Base-by-base conservation (phyloP, 768 basidiomycete genomes). In the Filobasidium floriforme region DNA sequence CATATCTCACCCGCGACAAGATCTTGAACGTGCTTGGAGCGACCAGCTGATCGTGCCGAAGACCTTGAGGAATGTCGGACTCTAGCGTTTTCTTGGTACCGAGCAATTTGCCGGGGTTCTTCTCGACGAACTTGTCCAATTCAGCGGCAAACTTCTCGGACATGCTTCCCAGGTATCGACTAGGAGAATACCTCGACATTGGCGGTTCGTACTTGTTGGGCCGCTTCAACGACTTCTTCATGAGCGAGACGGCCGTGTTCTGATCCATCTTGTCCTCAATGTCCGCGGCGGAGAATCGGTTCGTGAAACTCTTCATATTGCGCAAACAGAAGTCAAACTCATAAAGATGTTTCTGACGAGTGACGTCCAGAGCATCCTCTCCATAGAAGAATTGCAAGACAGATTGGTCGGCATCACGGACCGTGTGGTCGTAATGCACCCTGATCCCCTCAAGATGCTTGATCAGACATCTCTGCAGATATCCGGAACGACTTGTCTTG, bases 401-500 rank as follows among this genome's bases (percentile, higher is more conserved):
- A 2, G 92, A 89, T 22, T 86, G 85, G 76, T 99, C 96, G 75
- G 89, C 89, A 57, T 94, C 93, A 62, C 96, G 89, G 46, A 99
- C 92, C 40, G 94, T 98, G 77, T 97, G 87, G 79, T 99, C 96
- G 79, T 99, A 99, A 77, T 98, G 94, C 7, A 98, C 88, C 40
- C 90, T 88, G 62, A 97, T 86, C 59, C 94, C 96, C 78, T 99
- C 96, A 62, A 99, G 82, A 78, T 99, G 96, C 79, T 99, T 99
- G 82, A 99, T 93, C 71, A 99, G 82, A 81, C 96, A 98, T 57
- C 96, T 86, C 77, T 99, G 96, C 22, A 99, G 85, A 79, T 99
- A 99, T 22, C 96, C 96, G 4, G 96, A 98, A 63, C 96, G 92
- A 69, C 89, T 90, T 4, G 96, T 99, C 81, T 99, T 99, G 77